Conservation (phyloP, 2,329 filamentous ascomycete species). For the Aspergillus costaricaensis region DNA sequence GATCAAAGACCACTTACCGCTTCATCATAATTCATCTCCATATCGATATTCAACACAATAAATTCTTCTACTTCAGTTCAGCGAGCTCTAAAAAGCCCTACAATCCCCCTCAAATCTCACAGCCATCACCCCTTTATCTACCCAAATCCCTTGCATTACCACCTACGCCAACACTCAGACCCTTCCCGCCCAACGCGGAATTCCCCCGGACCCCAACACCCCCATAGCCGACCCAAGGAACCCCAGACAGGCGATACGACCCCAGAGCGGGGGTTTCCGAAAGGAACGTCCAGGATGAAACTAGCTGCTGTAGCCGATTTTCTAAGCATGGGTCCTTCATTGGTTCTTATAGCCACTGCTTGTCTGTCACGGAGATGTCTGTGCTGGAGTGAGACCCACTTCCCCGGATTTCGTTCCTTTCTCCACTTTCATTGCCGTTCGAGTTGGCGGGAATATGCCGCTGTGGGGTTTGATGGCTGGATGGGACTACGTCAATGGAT, state of each 20-base stretch:
- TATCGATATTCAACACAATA: constrained; percentile 16
- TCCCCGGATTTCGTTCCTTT: not conserved
- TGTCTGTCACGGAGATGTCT: no score
- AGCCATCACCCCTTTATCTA: not conserved
- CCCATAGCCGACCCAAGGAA: not conserved
- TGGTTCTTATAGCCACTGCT: no score
- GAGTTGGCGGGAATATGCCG: not conserved
- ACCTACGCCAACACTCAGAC: not conserved
- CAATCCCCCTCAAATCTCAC: not conserved
- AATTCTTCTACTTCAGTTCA: not conserved
- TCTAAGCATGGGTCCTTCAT: no score
- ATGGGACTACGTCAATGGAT: no score
- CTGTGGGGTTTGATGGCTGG: not conserved
- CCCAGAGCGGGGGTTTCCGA: not conserved
- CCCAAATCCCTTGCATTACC: no score
- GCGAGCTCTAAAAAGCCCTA: no score
- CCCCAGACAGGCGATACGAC: not conserved
- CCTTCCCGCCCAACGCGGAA: not conserved
- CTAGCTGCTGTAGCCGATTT: not conserved
- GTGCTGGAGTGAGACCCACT: not conserved
- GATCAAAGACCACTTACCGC: constrained; percentile 26
- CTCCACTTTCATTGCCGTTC: not conserved
- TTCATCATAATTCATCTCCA: constrained; percentile 54
- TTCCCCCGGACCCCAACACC: not conserved
- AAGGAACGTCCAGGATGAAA: no score